These are phyloP conservation scores for Colletotrichum australisinense DNA, from an alignment of 2,329 filamentous ascomycete genomes.

Conservation along the genomic window DNA sequence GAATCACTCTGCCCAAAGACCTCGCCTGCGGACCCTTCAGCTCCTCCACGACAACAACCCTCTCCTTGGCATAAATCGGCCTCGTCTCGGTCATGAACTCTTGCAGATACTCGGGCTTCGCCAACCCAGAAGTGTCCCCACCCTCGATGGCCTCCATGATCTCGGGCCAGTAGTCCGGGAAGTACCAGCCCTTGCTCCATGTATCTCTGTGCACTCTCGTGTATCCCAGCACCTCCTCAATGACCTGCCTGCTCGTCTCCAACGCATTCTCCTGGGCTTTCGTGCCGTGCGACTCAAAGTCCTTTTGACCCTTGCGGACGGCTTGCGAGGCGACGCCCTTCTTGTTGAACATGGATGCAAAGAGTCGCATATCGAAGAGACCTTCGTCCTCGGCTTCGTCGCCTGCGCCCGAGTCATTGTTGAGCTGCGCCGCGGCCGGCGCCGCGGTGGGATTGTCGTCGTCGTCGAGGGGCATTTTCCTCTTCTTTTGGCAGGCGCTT, in stretches of 20 bases:
- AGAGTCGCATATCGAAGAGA: constrained; percentile 87
- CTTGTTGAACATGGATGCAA: constrained; percentile 64
- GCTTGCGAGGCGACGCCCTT: constrained; percentile 67
- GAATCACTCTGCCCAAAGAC: constrained; percentile 77
- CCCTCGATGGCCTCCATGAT: constrained; percentile 22
- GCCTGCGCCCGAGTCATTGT: constrained; percentile 37
- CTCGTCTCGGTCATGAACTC: constrained; percentile 40
- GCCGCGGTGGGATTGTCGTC: constrained; percentile 54
- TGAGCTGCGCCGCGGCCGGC: constrained; percentile 37
- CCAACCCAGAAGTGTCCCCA: constrained; percentile 20
- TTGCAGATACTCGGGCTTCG: constrained; percentile 29
- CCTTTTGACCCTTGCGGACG: constrained; percentile 94
- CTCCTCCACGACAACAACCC: constrained; percentile 76
- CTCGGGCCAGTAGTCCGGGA: constrained; percentile 67
- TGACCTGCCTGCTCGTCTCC: constrained; percentile 83
- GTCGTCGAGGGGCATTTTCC: constrained; percentile 53
- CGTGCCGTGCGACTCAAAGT: constrained; percentile 95
- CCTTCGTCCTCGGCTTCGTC: constrained; percentile 81
- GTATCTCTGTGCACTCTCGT: constrained; percentile 79
- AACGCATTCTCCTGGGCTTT: constrained; percentile 82
- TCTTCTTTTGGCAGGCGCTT: neutral
- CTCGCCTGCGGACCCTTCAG: constrained; percentile 79
- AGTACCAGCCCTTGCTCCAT: constrained; percentile 79
- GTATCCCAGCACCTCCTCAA: constrained; percentile 87
- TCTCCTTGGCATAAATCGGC: constrained; percentile 51